phyloP scores from a whole-genome alignment of 768 basidiomycete genomes.

The Lactifluus pinguis region DNA sequence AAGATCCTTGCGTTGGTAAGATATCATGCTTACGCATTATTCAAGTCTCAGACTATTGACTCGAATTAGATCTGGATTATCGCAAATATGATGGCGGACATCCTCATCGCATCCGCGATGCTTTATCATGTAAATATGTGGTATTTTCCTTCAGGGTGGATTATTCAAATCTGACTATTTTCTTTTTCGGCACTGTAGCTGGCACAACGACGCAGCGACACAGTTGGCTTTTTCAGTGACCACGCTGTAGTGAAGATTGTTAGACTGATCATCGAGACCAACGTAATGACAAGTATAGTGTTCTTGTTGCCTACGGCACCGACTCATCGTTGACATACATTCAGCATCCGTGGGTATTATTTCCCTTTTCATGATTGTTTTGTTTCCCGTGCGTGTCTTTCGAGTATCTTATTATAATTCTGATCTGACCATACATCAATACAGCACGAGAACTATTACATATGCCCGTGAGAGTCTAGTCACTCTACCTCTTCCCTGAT shows the following conservation, averaged over 20 bases:
- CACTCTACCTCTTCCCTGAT: no score
- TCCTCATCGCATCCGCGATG: no score
- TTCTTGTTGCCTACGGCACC: not conserved
- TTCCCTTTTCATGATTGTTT: not conserved
- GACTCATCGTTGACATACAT: not conserved
- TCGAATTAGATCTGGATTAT: no score
- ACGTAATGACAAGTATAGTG: slow-evolving; percentile 15
- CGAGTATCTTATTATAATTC: not conserved
- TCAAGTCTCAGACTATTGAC: not conserved
- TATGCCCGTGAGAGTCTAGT: slow-evolving; percentile 14
- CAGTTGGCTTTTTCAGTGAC: not conserved
- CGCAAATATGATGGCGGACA: no score
- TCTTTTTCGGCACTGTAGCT: no score
- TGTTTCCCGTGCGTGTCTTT: not conserved
- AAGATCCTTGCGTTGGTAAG: not conserved
- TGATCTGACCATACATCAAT: not conserved
- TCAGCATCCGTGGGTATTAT: not conserved
- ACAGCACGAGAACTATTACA: slow-evolving; percentile 3
- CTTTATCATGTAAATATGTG: no score
- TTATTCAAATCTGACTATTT: no score
- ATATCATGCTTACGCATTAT: not conserved
- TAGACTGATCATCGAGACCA: slow-evolving; percentile 23
- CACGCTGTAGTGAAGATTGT: slow-evolving; percentile 17
- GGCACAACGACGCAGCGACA: not conserved
- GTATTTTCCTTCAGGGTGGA: no score